Evolutionary conservation across 768 basidiomycete species (phyloP).

Genomic region (Scleroderma bovista): DNA sequence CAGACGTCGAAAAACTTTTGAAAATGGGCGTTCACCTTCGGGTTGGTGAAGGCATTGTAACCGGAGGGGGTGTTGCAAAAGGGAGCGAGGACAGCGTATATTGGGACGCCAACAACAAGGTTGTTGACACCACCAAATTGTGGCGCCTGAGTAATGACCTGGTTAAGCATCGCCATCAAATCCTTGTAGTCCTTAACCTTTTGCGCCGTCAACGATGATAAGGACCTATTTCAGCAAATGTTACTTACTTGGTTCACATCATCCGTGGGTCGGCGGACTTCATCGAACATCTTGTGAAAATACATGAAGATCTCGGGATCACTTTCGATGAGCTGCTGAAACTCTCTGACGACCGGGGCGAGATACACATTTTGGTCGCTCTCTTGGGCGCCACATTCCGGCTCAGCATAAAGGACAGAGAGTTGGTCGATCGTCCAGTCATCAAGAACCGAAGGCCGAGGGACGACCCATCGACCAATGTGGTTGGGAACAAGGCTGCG

Average conservation of each 20-base stretch:
- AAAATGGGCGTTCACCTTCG: slow-evolving; percentile 41
- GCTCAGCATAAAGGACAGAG: neutral
- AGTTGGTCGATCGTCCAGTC: neutral
- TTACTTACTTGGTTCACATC: neutral
- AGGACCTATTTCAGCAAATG: neutral
- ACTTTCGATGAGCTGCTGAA: slow-evolving; percentile 21
- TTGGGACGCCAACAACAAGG: neutral
- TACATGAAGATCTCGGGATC: slow-evolving; percentile 25
- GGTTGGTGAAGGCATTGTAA: slow-evolving; percentile 19
- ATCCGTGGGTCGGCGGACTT: neutral
- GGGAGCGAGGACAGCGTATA: neutral
- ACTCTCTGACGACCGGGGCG: slow-evolving; percentile 17
- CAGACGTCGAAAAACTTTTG: slow-evolving; percentile 48
- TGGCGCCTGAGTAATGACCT: slow-evolving; percentile 1
- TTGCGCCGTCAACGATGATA: neutral
- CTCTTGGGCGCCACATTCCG: neutral
- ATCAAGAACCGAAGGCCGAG: neutral
- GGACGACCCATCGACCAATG: neutral
- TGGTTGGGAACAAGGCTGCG: neutral
- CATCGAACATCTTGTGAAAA: slow-evolving; percentile 33
- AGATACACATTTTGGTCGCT: neutral
- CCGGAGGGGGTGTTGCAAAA: slow-evolving; percentile 1
- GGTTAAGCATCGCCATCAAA: neutral
- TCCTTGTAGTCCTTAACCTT: slow-evolving; percentile 3
- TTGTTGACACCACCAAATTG: neutral